Base-by-base conservation (phyloP, 305 asterid genomes). In the Fraxinus xanthoxyloides region DNA sequence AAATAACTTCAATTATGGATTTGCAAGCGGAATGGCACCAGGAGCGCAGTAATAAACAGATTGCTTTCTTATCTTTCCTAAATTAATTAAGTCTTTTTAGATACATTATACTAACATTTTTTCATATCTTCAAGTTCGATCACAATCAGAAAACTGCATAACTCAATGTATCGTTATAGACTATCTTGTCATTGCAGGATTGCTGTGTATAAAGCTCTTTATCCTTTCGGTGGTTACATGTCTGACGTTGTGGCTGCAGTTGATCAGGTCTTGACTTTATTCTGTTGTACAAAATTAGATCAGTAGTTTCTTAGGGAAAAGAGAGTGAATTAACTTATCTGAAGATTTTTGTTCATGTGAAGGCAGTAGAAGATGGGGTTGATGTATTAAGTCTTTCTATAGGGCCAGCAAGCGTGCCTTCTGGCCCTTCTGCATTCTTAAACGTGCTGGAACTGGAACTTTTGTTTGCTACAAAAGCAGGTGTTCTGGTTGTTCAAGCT, bases 351-450 rank as follows among this genome's bases (percentile, higher is more conserved):
- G 72, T 78, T 78, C 34, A 51, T 51, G 4, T 80, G 5, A 83
- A 92, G 95, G 96, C 94, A 69, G 96, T 89, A 51, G 91, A 90
- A 90, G 96, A 90, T 83, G 96, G 96, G 65, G 93, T 92, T 48
- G 96, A 92, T 75, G 88, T 90, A 81, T 76, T 92, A 35, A 90
- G 89, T 84, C 94, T 92, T 61, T 92, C 96, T 2, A 87, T 92
- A 12, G 96, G 93, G 77, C 96, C 96, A 80, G 80, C 89, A 6
- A 82, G 78, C n/a, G 87, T 89, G 13, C 93, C 96, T 35, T 77
- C 89, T 2, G 92, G 93, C n/a, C 84, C 85, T 51, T 85, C 85
- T 34, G 86, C 93, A 67, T 89, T 92, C 82, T 85, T 90, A 26
- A 90, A 86, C 48, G 73, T 88, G 43, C 81, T 92, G 51, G 96